Conservation (phyloP, 2,329 filamentous ascomycete genomes). For the Ophiostoma sp. region DNA sequence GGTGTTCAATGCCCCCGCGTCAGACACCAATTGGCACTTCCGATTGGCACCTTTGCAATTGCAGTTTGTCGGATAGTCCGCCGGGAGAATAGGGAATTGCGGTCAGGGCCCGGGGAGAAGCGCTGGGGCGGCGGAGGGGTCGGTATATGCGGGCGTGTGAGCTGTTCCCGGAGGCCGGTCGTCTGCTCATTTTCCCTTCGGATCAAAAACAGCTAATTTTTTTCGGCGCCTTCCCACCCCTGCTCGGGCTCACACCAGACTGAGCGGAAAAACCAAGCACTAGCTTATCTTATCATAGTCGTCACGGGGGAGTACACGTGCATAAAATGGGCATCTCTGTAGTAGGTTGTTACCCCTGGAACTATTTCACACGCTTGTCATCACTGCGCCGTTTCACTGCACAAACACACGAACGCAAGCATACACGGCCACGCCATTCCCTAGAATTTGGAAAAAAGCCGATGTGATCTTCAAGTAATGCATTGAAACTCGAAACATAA, state of each 20-base stretch:
- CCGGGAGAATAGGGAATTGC: not conserved
- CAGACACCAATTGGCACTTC: slow-evolving; percentile 6
- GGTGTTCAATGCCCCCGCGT: not conserved
- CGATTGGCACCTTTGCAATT: slow-evolving; percentile 1
- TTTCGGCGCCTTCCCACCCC: slow-evolving; percentile 16
- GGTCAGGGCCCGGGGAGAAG: not conserved
- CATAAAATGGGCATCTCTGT: not conserved
- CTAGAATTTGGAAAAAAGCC: too few relatives aligned
- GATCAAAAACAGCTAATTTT: slow-evolving; percentile 24
- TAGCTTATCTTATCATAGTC: slow-evolving; percentile 20
- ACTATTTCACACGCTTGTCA: not conserved
- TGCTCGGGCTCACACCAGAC: slow-evolving; percentile 12
- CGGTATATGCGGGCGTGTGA: slow-evolving; percentile 14
- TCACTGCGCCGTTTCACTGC: not conserved
- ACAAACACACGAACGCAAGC: not conserved
- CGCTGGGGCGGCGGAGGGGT: not conserved
- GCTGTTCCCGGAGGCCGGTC: slow-evolving; percentile 15
- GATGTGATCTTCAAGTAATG: not conserved
- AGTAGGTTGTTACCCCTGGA: not conserved
- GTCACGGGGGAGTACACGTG: not conserved
- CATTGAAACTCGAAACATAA: not conserved
- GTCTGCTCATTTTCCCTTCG: slow-evolving; percentile 12
- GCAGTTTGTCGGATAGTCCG: not conserved
- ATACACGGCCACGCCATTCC: not conserved
- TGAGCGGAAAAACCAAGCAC: slow-evolving; percentile 16